Evolutionary conservation across 768 basidiomycete genomes (phyloP), one percentile per base, ranked within the genome.

Genomic region (Kwoniella heveanensis): DNA sequence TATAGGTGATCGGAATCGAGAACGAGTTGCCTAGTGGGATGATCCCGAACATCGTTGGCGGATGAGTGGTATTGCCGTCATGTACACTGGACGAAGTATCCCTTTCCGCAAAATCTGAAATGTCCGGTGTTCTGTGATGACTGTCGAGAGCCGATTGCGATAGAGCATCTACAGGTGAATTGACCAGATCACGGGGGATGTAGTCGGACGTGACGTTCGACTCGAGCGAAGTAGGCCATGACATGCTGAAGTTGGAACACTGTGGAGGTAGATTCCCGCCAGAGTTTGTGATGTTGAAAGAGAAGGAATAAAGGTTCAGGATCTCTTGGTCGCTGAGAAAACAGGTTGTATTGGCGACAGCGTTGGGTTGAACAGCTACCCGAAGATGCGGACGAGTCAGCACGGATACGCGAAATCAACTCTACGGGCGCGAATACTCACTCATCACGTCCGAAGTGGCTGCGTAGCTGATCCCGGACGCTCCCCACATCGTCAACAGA

Each of bases 1-100:
- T 24, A 54, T 67, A 77, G 5, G 73, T 77, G 46, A 77, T 70
- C 4, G 75, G 75, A 10, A 77, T 72, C 9, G 52, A 60, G 64
- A 77, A 77, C 8, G 70, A 70, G 47, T 77, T 77, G 15, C 75
- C 75, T 6, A 77, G 57, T 1, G 75, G 75, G 47, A 77, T 77
- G 58, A 77, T 67, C 4, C 75, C 75, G 54, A 77, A 77, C 65
- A 77, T 69, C 7, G 73, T 72, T 10, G 75, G 75, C 12, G 75
- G 75, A 24, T 68, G 48, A 10, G 73, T 77, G 0, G 75, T 77
- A 44, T 77, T 77, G 22, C 74, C 74, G 12, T 63, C 53, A 17
- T 67, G 54, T 30, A 65, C 61, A n/a, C 66, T 68, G 7, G 67
- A 67, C 10, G 69, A 71, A 0, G 68, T 21, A 44, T 61, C 69